These are phyloP conservation scores for Zanthoxylum bungeanum DNA, from an alignment of 345 rosid genomes.

Conservation along the genomic window DNA sequence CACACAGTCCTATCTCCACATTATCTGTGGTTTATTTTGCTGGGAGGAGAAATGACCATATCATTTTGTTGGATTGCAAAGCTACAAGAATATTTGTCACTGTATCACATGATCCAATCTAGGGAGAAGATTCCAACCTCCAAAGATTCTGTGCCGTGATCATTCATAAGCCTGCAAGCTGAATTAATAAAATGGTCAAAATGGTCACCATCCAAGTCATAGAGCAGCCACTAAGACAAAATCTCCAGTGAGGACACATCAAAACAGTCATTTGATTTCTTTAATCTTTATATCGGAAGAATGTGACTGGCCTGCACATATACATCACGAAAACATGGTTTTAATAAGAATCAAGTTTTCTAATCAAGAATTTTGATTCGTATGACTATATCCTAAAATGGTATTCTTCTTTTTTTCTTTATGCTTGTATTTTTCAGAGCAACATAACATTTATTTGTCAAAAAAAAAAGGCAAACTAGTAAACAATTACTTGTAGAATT, in stretches of 20 bases:
- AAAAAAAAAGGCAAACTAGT: not conserved
- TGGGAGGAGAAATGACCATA: not conserved
- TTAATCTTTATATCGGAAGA: not conserved
- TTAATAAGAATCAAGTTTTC: not conserved
- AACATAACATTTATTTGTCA: not conserved
- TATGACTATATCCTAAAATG: not conserved
- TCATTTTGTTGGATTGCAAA: not conserved
- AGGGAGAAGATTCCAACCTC: not conserved
- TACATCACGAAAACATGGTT: not conserved
- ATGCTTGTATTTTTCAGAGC: not conserved
- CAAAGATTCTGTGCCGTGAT: not conserved
- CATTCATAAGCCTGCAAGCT: not conserved
- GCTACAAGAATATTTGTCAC: constrained; percentile 9
- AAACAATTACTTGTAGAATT: not conserved
- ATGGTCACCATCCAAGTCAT: not conserved
- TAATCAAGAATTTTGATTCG: not conserved
- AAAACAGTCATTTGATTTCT: not conserved
- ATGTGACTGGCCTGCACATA: not conserved
- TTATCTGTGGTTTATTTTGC: constrained; percentile 1
- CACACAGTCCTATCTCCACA: constrained; percentile 5
- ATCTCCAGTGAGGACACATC: not conserved
- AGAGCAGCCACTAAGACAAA: not conserved
- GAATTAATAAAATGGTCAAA: not conserved
- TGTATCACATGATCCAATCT: not conserved
- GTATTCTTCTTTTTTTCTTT: not conserved